Conservation (phyloP, 2,329 filamentous ascomycete species). For the Colletotrichum higginsianum region DNA sequence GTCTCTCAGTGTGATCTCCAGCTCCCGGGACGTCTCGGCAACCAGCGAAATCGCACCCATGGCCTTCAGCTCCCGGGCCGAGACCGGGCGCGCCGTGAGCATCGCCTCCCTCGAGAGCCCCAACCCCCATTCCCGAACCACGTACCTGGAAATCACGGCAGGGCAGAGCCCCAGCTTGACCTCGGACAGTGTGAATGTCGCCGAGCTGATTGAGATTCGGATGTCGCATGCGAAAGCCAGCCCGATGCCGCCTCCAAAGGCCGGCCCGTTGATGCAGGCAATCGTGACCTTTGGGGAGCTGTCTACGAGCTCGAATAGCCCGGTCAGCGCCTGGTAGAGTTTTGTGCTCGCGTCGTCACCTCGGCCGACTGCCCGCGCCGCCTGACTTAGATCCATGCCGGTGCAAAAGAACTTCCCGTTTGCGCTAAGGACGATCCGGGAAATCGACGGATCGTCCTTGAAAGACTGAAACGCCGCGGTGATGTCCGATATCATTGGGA, state of each 20-base stretch:
- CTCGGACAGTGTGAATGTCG: constrained; percentile 55
- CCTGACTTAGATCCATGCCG: constrained; percentile 55
- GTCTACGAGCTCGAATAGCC: constrained; percentile 50
- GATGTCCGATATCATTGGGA: too few relatives aligned
- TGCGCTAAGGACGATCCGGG: constrained; percentile 54
- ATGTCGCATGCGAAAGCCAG: constrained; percentile 60
- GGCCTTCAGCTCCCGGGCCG: constrained; percentile 46
- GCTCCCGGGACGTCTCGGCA: neutral
- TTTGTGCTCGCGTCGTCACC: constrained; percentile 4
- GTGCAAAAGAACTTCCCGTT: constrained; percentile 58
- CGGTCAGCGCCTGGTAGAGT: neutral
- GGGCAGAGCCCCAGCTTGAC: constrained; percentile 56
- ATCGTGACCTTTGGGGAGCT: constrained; percentile 57
- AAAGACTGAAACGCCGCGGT: too few relatives aligned
- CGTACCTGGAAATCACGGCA: constrained; percentile 57
- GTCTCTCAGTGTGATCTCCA: neutral
- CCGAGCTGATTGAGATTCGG: constrained; percentile 45
- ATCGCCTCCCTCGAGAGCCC: constrained; percentile 55
- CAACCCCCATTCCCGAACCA: constrained; percentile 56
- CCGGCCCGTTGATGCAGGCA: constrained; percentile 58
- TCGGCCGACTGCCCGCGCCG: constrained; percentile 8
- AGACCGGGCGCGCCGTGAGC: constrained; percentile 52
- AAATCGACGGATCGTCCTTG: constrained; percentile 46
- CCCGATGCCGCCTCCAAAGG: constrained; percentile 60
- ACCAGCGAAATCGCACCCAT: neutral